These are phyloP conservation scores for Aspergillus thermomutatus DNA, from an alignment of 2,329 filamentous ascomycete species.

Conservation along the genomic window DNA sequence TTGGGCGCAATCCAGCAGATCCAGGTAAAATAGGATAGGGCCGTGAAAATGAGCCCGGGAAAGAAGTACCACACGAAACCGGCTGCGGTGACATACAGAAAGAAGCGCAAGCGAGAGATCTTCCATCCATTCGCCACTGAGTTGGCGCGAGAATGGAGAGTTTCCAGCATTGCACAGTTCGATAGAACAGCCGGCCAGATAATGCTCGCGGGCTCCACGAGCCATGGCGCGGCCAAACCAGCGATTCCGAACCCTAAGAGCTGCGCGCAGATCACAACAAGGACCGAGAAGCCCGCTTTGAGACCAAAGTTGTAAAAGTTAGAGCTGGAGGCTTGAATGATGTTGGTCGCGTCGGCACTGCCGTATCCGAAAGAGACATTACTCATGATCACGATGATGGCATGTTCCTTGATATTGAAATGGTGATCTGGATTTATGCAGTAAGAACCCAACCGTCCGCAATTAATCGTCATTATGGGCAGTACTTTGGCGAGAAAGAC, in stretches of 20 bases:
- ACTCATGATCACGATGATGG: conserved; percentile 47
- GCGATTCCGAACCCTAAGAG: conserved; percentile 41
- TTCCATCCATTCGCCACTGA: conserved; percentile 37
- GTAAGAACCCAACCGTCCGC: conserved; percentile 18
- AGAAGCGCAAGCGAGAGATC: conserved; percentile 38
- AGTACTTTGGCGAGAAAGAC: conserved; percentile 38
- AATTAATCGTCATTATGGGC: conserved; percentile 31
- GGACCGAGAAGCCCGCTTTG: conserved; percentile 36
- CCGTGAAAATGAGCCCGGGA: conserved; percentile 50
- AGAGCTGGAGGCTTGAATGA: conserved; percentile 41
- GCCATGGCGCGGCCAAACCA: conserved; percentile 34
- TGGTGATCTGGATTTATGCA: conserved; percentile 41
- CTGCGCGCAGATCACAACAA: conserved; percentile 39
- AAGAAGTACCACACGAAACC: conserved; percentile 50
- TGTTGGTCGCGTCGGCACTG: conserved; percentile 45
- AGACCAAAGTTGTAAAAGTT: conserved; percentile 42
- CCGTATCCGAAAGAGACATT: conserved; percentile 49
- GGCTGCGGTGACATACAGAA: conserved; percentile 28
- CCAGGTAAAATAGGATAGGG: conserved; percentile 48
- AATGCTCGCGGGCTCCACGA: conserved; percentile 38
- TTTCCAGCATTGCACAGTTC: conserved; percentile 38
- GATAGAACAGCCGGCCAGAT: conserved; percentile 41
- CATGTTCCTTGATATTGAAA: conserved; percentile 50
- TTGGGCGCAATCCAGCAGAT: conserved; percentile 50
- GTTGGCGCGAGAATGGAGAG: conserved; percentile 38